Evolutionary conservation across 768 basidiomycete species (phyloP), one percentile per base, ranked within the genome.

Genomic region (Dioszegia hungarica): DNA sequence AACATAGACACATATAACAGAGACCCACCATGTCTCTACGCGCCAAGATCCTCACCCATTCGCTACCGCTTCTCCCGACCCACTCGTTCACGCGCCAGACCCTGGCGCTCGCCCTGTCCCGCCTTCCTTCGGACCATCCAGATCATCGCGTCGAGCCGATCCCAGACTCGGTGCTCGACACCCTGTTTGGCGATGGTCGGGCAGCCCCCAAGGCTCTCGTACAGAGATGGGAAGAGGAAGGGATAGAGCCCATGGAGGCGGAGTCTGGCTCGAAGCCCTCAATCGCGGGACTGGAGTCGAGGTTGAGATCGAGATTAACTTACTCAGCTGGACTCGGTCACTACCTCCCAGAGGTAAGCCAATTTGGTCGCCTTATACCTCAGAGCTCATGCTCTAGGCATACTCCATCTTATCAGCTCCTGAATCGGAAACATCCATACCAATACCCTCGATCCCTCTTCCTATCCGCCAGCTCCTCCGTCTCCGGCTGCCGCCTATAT

Each of bases 81-180:
- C 63, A 68, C 38, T 72, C 70, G 1, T 72, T 72, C 61, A 67
- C 70, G 17, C 67, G 63, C 5, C 56, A 59, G 24, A 56, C 67
- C 19, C 61, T 72, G 17, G n/a, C 60, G 2, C 34, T 44, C 37
- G 51, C 70, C 2, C 56, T 72, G 0, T 54, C 57, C 28, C 27
- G 44, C 2, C 20, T 68, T 1, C 62, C 59, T 2, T 3, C 51
- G 9, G 14, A 49, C 12, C 59, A 67, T 46, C 65, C 56, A 4
- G 62, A 63, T 28, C 47, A 68, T 25, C 43, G 57, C 4, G 2
- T 24, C 5, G 52, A 61, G 22, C 52, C 57, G 2, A 3, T 57
- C 4, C 31, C 44, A 4, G 51, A 58, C 2, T 37, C 47, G 12
- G 58, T 63, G n/a, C 51, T 70, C 17, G 67, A 72, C 43, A 72